Percentiles rank a stretch among this genome's conserved stretches.
Evolutionary conservation across 257 asterid genomes (phyloP).

Genomic region (Mentha longifolia): DNA sequence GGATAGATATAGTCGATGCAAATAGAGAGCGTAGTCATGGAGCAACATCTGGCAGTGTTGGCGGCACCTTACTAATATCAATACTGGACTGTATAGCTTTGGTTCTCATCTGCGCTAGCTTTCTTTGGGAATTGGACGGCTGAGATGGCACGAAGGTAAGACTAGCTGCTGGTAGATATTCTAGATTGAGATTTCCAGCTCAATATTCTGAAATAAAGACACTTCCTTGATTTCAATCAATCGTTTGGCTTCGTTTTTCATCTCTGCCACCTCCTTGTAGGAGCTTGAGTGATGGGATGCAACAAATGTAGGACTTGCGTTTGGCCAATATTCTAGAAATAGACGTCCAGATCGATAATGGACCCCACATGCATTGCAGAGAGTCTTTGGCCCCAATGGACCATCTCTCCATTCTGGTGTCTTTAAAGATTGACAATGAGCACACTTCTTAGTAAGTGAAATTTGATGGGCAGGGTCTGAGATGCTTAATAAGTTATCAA

Average conservation of each 20-base stretch:
- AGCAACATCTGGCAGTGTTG: neutral
- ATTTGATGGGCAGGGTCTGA: neutral
- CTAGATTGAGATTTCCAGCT: slow-evolving; percentile 70
- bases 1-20: too few relatives aligned
- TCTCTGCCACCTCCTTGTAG: slow-evolving; percentile 54
- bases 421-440: slow-evolving; percentile 70
- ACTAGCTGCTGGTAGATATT: slow-evolving; percentile 82
- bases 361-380: slow-evolving; percentile 95
- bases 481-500: neutral
- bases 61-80: slow-evolving; percentile 36
- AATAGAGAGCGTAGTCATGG: neutral
- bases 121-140: slow-evolving; percentile 65
- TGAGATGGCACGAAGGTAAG: slow-evolving; percentile 69
- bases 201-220: slow-evolving; percentile 43
- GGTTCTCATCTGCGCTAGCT: slow-evolving; percentile 46
- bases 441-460: slow-evolving; percentile 48
- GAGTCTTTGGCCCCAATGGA: slow-evolving; percentile 59
- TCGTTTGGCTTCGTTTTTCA: neutral
- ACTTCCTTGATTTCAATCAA: too few relatives aligned
- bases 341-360: slow-evolving; percentile 71
- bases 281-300: slow-evolving; percentile 68
- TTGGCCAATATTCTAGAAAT: slow-evolving; percentile 79
- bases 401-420: slow-evolving; percentile 90
- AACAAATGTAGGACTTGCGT: slow-evolving; percentile 77
- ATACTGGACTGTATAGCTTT: neutral